Base-by-base conservation (phyloP, 2,329 filamentous ascomycete genomes). In the Penicillium sp. region DNA sequence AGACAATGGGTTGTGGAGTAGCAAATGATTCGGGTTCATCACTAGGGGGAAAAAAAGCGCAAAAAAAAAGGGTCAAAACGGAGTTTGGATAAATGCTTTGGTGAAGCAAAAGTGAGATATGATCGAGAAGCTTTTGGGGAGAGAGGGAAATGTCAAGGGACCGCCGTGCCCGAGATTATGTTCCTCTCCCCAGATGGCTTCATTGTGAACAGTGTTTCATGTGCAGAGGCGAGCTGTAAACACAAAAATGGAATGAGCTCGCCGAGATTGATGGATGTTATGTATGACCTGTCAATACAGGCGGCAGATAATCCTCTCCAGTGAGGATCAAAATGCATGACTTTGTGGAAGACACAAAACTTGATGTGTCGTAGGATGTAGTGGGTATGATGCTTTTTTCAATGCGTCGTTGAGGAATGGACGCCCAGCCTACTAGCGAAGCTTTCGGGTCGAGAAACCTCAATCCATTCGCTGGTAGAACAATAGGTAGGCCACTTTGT, bases 401-500 rank as follows among this genome's bases (percentile, higher is more conserved):
- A 49, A 57, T 39, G 31, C 16, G 25, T 50, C 21, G 23, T 23
- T 6, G 29, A 50, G 8, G 23, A 34, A 40, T 7, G 36, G 34
- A 33, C 5, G 27, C 10, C 10, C 40, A 21, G 40, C 16, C 21
- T n/a, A 16, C 25, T 36, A 31, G 39, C 29, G 19, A 45, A 52
- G 39, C 21, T 36, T 15, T 50, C 15, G 31, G 29, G 31, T 10
- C 4, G 39, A 27, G 21, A 23, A 19, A 8, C n/a, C 43, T 70
- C 61, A 73, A 56, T 64, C 68, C 58, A 94, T 84, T 68, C 86
- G 86, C 78, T 97, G 89, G 75, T 99, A 99, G 78, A 99, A 96
- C 70, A 99, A 78, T 64, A 99, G 85, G 76, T 99, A 99, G 4
- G 94, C 94, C 57, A 97, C 93, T 81, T 96, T 96, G 81, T 93